phyloP scores from a whole-genome alignment of 176 grass and related monocot species.

The Pontederia crassipes region DNA sequence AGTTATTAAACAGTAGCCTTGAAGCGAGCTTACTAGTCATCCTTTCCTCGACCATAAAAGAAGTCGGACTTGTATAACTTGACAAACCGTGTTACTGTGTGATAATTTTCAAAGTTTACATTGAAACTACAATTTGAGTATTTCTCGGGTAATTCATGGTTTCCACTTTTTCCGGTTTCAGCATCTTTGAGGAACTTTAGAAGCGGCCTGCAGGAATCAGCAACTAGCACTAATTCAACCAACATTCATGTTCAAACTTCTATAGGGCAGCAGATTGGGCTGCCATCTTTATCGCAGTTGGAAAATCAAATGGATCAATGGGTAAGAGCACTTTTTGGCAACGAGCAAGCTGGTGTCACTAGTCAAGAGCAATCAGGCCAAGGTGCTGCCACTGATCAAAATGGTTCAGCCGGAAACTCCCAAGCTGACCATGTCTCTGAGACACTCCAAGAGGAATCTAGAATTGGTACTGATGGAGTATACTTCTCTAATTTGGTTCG shows the following conservation, averaged over 20 bases:
- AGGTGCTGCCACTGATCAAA: constrained; percentile 26
- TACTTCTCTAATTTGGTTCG: constrained; percentile 63
- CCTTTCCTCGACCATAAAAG: no score
- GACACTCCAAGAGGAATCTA: constrained; percentile 20
- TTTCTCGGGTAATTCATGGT: neutral
- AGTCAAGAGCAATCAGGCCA: constrained; percentile 35
- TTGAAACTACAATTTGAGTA: neutral
- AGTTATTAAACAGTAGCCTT: no score
- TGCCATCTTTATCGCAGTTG: constrained; percentile 39
- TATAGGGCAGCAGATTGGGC: constrained; percentile 33
- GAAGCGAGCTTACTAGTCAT: no score
- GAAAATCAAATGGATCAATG: constrained; percentile 36
- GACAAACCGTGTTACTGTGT: no score
- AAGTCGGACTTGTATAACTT: no score
- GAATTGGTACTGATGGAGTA: constrained; percentile 52
- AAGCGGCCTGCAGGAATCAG: constrained; percentile 26
- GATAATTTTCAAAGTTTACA: no score
- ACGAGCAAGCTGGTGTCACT: constrained; percentile 30
- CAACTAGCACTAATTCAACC: constrained; percentile 19
- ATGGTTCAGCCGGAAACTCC: constrained; percentile 24
- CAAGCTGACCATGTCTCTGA: constrained; percentile 3
- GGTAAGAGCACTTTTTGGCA: constrained; percentile 37
- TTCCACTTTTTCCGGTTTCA: constrained; percentile 1
- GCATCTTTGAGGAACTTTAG: constrained; percentile 4
- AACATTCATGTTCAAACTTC: constrained; percentile 15